Evolutionary conservation across 495 filamentous ascomycete genomes (phyloP).

Genomic region (Apodospora peruviana): DNA sequence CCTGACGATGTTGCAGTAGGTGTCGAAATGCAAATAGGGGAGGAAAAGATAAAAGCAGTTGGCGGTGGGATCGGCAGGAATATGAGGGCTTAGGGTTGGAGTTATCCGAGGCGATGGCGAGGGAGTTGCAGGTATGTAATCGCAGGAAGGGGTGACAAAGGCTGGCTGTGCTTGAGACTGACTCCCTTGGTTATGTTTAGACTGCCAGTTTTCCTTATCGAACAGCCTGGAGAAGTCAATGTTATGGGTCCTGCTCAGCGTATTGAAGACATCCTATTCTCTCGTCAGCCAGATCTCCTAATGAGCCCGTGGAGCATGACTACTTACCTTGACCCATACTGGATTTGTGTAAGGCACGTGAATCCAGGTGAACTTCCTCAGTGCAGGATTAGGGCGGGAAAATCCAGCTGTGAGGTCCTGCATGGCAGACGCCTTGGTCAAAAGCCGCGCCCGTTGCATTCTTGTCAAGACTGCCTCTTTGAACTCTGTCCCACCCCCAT

Average conservation of each 20-base stretch:
- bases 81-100: conserved; percentile 14
- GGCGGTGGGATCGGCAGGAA: conserved; percentile 34
- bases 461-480: conserved; percentile 6
- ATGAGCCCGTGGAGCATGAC: conserved; percentile 17
- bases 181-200: conserved; percentile 39
- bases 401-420: conserved; percentile 29
- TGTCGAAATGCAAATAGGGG: conserved; percentile 62
- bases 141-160: conserved; percentile 40
- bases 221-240: conserved; percentile 40
- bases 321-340: conserved; percentile 54
- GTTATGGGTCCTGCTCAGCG: conserved; percentile 26
- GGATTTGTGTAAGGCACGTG: conserved; percentile 63
- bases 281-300: conserved; percentile 21
- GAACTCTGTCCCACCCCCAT: conserved; percentile 5
- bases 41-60: conserved; percentile 41
- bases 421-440: conserved; percentile 12
- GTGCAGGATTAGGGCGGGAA: conserved; percentile 30
- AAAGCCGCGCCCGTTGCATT: conserved; percentile 15
- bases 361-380: conserved; percentile 56
- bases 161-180: conserved; percentile 42
- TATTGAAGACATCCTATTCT: conserved; percentile 31
- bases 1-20: conserved; percentile 53
- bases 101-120: conserved; percentile 22
- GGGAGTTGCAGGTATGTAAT: conserved; percentile 39
- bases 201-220: conserved; percentile 43